phyloP scores from a whole-genome alignment of 2,329 filamentous ascomycete species.

The Gaeumannomyces sp. region DNA sequence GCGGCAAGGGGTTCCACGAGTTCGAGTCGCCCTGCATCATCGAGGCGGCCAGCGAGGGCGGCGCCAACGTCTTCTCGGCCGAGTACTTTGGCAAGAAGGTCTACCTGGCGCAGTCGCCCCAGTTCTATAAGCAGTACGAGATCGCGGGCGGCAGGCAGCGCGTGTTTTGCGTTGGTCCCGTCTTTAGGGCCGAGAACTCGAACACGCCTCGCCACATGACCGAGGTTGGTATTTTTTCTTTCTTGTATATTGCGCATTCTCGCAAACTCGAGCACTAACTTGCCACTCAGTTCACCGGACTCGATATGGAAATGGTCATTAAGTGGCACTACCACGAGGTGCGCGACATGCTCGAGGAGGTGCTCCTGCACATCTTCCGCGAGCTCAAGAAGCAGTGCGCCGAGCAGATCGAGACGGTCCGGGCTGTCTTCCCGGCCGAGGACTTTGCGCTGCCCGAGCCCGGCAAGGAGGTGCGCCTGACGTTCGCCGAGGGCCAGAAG shows the following conservation, averaged over 20 bases:
- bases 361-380: constrained; percentile 74
- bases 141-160: constrained; percentile 73
- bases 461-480: constrained; percentile 69
- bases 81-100: constrained; percentile 84
- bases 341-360: constrained; percentile 61
- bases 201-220: constrained; percentile 83
- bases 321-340: constrained; percentile 73
- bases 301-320: constrained; percentile 89
- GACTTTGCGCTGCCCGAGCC: constrained; percentile 68
- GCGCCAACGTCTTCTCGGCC: constrained; percentile 83
- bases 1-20: constrained; percentile 66
- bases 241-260: constrained; percentile 8
- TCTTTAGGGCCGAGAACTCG: constrained; percentile 80
- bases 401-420: constrained; percentile 66
- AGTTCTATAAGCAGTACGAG: constrained; percentile 84
- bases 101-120: constrained; percentile 72
- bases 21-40: constrained; percentile 89
- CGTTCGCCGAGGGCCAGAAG: constrained; percentile 71
- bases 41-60: constrained; percentile 86
- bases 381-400: constrained; percentile 62
- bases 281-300: constrained; percentile 61
- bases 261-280: constrained; percentile 9
- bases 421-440: constrained; percentile 69
- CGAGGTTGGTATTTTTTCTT: constrained; percentile 39
- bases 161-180: constrained; percentile 72